Conservation (phyloP, 306 rosid species). For the Trichosanthes cucumerina region DNA sequence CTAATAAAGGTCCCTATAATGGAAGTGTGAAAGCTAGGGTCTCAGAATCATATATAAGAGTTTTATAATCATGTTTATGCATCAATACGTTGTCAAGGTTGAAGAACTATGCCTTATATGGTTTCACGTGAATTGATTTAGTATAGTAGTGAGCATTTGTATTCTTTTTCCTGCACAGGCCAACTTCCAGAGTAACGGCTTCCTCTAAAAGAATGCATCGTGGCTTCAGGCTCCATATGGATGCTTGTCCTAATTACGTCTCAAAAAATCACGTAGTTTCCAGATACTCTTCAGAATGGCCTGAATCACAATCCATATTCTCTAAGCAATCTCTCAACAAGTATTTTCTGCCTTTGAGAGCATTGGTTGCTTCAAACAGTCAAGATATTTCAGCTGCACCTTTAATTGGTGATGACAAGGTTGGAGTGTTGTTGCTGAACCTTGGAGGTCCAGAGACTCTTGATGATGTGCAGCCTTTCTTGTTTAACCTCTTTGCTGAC, state of each 20-base stretch:
- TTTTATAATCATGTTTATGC: background rate
- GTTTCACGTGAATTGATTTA: background rate
- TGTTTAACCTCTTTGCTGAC: slow-evolving; percentile 94
- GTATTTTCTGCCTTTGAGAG: slow-evolving; percentile 46
- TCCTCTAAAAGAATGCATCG: slow-evolving; percentile 41
- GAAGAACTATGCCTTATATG: background rate
- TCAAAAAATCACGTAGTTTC: slow-evolving; percentile 25
- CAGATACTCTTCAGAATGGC: slow-evolving; percentile 33
- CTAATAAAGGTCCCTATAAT: too few species aligned
- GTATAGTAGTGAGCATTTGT: background rate
- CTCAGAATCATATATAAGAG: background rate
- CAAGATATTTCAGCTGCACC: slow-evolving; percentile 35
- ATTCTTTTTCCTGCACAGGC: slow-evolving; percentile 21
- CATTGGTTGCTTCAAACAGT: slow-evolving; percentile 44
- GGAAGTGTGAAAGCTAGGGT: too few species aligned
- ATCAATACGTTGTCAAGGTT: background rate
- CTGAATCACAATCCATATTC: slow-evolving; percentile 36
- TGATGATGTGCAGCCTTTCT: slow-evolving; percentile 92
- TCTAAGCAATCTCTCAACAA: slow-evolving; percentile 39
- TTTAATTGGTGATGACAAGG: slow-evolving; percentile 51
- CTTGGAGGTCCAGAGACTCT: slow-evolving; percentile 98
- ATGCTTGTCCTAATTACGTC: slow-evolving; percentile 26
- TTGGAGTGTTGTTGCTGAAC: slow-evolving; percentile 82
- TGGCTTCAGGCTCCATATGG: slow-evolving; percentile 33
- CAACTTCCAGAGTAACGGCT: slow-evolving; percentile 38